Evolutionary conservation across 2,329 filamentous ascomycete genomes (phyloP).

Genomic region (Aureobasidium subglaciale): DNA sequence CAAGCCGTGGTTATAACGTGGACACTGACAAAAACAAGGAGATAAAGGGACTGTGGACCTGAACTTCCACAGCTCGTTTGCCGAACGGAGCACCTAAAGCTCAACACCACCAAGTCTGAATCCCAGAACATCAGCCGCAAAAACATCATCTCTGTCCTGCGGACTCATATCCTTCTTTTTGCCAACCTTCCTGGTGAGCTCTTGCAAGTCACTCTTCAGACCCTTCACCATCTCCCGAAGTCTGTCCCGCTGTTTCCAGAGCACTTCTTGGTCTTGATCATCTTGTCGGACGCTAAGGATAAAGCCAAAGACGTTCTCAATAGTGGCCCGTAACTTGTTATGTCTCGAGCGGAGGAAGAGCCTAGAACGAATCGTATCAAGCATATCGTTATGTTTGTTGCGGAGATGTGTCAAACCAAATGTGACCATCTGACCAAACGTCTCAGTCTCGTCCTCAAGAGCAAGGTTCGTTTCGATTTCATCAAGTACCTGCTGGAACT

Average conservation of each 20-base stretch:
- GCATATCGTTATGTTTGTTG: slow-evolving; percentile 23
- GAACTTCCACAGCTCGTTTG: too few species aligned
- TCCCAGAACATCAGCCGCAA: background rate
- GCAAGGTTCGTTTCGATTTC: slow-evolving; percentile 54
- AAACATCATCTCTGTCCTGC: slow-evolving; percentile 1
- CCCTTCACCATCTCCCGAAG: background rate
- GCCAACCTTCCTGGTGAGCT: background rate
- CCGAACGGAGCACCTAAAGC: too few species aligned
- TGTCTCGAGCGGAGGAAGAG: slow-evolving; percentile 28
- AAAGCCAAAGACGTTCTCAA: slow-evolving; percentile 23
- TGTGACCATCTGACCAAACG: slow-evolving; percentile 14
- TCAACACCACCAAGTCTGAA: background rate
- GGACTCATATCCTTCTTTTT: background rate
- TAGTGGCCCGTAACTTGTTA: slow-evolving; percentile 18
- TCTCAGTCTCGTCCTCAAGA: slow-evolving; percentile 41
- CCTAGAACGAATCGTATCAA: slow-evolving; percentile 25
- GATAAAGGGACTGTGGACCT: too few species aligned
- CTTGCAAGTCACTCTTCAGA: background rate
- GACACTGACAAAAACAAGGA: too few species aligned
- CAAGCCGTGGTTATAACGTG: too few species aligned
- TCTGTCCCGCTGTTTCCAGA: background rate
- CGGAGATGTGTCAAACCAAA: slow-evolving; percentile 23
- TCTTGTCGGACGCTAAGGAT: slow-evolving; percentile 17
- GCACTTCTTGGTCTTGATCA: background rate
- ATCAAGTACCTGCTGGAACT: slow-evolving; percentile 60